phyloP scores from a whole-genome alignment of 805 yeast genomes.

The Yamadazyma ubonensis region DNA sequence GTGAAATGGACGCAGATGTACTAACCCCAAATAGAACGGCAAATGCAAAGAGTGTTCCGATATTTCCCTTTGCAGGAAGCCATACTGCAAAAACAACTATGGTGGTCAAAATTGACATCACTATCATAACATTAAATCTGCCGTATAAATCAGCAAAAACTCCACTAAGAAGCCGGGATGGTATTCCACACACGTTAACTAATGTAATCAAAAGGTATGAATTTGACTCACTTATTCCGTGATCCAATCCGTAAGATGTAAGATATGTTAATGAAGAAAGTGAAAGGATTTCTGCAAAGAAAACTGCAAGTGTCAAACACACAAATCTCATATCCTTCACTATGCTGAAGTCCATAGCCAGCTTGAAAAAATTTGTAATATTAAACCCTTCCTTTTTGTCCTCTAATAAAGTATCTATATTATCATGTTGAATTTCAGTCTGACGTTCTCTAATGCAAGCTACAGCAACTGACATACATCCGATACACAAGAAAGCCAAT shows the following conservation, averaged over 20 bases:
- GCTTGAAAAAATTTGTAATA: slow-evolving; percentile 25
- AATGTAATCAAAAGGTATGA: slow-evolving; percentile 26
- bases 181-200: slow-evolving; percentile 29
- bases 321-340: slow-evolving; percentile 24
- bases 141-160: slow-evolving; percentile 28
- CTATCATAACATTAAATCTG: slow-evolving; percentile 26
- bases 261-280: slow-evolving; percentile 37
- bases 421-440: not conserved
- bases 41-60: slow-evolving; percentile 43
- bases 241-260: slow-evolving; percentile 27
- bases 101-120: slow-evolving; percentile 22
- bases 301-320: slow-evolving; percentile 25
- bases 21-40: slow-evolving; percentile 53
- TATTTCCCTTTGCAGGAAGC: slow-evolving; percentile 33
- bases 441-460: slow-evolving; percentile 21
- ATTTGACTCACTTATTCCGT: slow-evolving; percentile 19
- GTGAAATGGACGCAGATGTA: slow-evolving; percentile 54
- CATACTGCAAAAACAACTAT: slow-evolving; percentile 24
- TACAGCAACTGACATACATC: slow-evolving; percentile 19
- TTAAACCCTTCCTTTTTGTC: not conserved
- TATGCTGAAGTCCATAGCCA: slow-evolving; percentile 23
- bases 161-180: slow-evolving; percentile 27
- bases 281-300: slow-evolving; percentile 47
- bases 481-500: slow-evolving; percentile 21
- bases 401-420: not conserved